Evolutionary conservation across 768 basidiomycete species (phyloP).

Genomic region (Leucosporidium scottii): DNA sequence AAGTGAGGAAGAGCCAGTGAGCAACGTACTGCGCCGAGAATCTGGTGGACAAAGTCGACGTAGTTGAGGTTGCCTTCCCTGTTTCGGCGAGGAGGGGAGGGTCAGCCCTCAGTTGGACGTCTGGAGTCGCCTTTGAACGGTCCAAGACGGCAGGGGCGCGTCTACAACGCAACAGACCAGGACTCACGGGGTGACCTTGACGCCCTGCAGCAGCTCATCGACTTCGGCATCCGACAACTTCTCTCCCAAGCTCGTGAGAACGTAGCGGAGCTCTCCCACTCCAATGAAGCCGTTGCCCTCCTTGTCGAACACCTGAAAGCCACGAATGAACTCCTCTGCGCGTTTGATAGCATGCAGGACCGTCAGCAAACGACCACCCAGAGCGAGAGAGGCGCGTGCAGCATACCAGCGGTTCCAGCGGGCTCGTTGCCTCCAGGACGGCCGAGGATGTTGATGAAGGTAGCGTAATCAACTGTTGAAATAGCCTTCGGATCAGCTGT

Average conservation of each 20-base stretch:
- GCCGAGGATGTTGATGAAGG: slow-evolving; percentile 84
- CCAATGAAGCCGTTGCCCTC: slow-evolving; percentile 80
- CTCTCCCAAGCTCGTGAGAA: slow-evolving; percentile 92
- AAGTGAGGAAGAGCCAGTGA: too few species aligned
- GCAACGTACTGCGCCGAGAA: slow-evolving; percentile 49
- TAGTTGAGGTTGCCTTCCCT: slow-evolving; percentile 98
- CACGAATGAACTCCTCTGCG: slow-evolving; percentile 95
- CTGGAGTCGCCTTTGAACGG: neutral
- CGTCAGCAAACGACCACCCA: neutral
- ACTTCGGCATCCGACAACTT: slow-evolving; percentile 98
- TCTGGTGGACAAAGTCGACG: slow-evolving; percentile 90
- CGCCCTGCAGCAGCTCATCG: slow-evolving; percentile 92
- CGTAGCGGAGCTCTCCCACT: slow-evolving; percentile 84
- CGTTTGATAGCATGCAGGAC: neutral
- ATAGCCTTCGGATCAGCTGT: neutral
- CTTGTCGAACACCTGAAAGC: slow-evolving; percentile 98
- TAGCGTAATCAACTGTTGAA: slow-evolving; percentile 74
- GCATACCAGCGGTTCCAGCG: slow-evolving; percentile 79
- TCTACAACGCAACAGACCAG: slow-evolving; percentile 14
- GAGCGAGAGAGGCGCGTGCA: slow-evolving; percentile 9
- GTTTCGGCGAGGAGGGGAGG: slow-evolving; percentile 4
- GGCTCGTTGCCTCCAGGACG: slow-evolving; percentile 96
- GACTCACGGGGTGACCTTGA: slow-evolving; percentile 78
- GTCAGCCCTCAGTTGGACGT: neutral
- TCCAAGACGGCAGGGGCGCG: neutral